Conservation (phyloP, 257 asterid species). For the Ballota nigra region DNA sequence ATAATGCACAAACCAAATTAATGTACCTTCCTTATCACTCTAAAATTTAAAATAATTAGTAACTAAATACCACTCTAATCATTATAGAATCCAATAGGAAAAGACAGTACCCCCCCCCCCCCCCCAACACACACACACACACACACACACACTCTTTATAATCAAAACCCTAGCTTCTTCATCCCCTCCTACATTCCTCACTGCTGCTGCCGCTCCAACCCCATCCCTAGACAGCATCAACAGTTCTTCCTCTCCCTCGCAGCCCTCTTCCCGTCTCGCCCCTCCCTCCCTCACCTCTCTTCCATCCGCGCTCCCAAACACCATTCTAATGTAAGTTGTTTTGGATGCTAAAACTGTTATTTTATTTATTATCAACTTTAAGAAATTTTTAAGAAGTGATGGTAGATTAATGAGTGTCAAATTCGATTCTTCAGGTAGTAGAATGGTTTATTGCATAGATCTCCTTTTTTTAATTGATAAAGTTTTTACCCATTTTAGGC, state of each 20-base stretch:
- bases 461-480: not conserved
- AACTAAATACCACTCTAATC: not conserved
- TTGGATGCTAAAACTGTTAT: not conserved
- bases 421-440: not conserved
- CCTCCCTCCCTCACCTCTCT: no score
- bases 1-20: not conserved
- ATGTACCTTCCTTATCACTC: constrained; percentile 9
- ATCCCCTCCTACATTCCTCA: no score
- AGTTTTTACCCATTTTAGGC: not conserved
- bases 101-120: not conserved
- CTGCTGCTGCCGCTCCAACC: no score
- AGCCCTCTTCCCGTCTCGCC: no score
- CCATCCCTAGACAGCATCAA: no score
- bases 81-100: not conserved
- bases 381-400: not conserved
- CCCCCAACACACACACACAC: no score
- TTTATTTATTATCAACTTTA: not conserved
- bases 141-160: no score
- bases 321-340: no score
- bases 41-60: not conserved
- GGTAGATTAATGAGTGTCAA: not conserved
- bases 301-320: no score
- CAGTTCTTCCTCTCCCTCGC: no score
- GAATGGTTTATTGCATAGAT: not conserved
- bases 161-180: no score